Base-by-base conservation (phyloP, 768 basidiomycete species). In the Austroboletus festivus region DNA sequence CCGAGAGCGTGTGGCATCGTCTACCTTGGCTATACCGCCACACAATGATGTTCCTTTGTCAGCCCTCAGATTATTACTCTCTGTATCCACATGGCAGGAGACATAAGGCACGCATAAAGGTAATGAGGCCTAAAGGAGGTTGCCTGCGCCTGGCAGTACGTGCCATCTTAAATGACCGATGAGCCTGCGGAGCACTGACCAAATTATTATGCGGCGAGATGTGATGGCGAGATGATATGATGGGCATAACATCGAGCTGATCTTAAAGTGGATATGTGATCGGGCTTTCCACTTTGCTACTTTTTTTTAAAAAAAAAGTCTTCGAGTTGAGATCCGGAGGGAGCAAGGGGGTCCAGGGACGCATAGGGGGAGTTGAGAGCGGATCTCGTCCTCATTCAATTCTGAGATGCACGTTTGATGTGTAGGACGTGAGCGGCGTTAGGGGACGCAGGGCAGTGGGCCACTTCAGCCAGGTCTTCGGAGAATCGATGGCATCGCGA, bases 341-440 rank as follows among this genome's bases (percentile, higher is more conserved):
- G 26, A 30, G 13, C 4, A 33, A 33, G 13, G 31, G 31, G 12
- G 31, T 5, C 28, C 28, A 28, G 13, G 31, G 13, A 33, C 19
- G 44, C 44, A 35, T 19, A 30, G 46, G 38, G 49, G 55, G 46
- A 63, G 51, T 46, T 61, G 62, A 54, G 60, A 47, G 46, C 61
- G 61, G 61, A 62, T 64, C 61, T 62, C 62, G n/a, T 55, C 54
- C 47, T 39, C 35, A 42, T 39, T 61, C 53, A 33, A 33, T 33
- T 15, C 15, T 13, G 31, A 33, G 31, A 33, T 33, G 15, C 31
- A 13, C 15, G 28, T 33, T 33, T 28, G 26, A 28, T 28, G 26
- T 28, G 26, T 11, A 28, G n/a, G n/a, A n/a, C n/a, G 26, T 28
- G 37, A 35, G 56, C 60, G 62, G 60, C 55, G 47, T 51, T 64